phyloP scores from a whole-genome alignment of 345 rosid genomes.

The Zanthoxylum bungeanum region DNA sequence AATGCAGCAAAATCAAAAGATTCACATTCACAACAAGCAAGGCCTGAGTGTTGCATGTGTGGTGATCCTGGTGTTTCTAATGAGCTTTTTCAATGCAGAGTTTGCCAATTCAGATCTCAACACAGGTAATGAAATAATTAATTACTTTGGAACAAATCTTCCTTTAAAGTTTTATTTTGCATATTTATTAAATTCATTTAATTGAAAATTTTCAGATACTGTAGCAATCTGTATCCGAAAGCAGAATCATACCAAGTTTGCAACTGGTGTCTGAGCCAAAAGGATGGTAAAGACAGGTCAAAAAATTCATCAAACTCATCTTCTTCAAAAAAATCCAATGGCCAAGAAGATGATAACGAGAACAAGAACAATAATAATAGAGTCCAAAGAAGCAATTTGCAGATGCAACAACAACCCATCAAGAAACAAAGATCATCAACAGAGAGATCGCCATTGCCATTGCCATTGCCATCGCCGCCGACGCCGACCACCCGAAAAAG shows the following conservation, averaged over 20 bases:
- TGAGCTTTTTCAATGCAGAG: slow-evolving; percentile 59
- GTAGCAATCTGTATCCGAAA: slow-evolving; percentile 66
- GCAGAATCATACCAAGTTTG: slow-evolving; percentile 50
- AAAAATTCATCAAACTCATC: slow-evolving; percentile 40
- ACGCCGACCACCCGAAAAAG: slow-evolving; percentile 33
- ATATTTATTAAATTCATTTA: neutral
- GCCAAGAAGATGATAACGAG: slow-evolving; percentile 31
- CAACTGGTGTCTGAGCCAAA: slow-evolving; percentile 60
- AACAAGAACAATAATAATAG: slow-evolving; percentile 13
- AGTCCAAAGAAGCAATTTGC: slow-evolving; percentile 20
- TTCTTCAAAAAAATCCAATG: slow-evolving; percentile 23
- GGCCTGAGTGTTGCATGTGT: slow-evolving; percentile 66
- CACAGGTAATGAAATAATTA: too few species aligned
- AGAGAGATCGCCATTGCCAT: neutral
- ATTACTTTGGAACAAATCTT: too few species aligned
- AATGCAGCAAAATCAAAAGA: slow-evolving; percentile 11
- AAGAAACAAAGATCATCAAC: slow-evolving; percentile 35
- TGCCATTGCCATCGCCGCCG: too few species aligned
- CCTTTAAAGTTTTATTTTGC: too few species aligned
- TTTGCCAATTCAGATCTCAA: slow-evolving; percentile 66
- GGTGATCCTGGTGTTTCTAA: slow-evolving; percentile 59
- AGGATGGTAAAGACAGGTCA: slow-evolving; percentile 33
- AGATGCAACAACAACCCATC: slow-evolving; percentile 22
- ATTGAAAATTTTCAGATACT: slow-evolving; percentile 44
- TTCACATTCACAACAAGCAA: slow-evolving; percentile 12